Conservation (phyloP, 2,329 filamentous ascomycete species). For the Aspergillus floridensis region DNA sequence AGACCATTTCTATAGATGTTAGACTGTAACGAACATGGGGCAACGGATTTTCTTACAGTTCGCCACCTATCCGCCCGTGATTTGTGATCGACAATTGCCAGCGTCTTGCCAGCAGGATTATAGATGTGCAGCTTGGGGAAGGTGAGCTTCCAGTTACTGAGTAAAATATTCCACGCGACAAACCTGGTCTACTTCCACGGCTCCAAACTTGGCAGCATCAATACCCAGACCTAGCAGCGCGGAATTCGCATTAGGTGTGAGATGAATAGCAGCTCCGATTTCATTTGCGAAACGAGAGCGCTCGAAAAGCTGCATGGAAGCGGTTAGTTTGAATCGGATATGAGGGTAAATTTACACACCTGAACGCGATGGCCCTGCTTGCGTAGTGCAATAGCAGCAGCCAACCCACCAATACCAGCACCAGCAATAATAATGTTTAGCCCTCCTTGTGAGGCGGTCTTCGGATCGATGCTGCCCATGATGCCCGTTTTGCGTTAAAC, state of each 20-base stretch:
- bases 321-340: neutral
- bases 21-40: neutral
- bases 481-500: neutral
- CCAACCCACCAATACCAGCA: constrained; percentile 35
- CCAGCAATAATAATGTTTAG: constrained; percentile 34
- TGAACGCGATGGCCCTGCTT: constrained; percentile 52
- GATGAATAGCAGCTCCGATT: constrained; percentile 60
- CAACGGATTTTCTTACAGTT: constrained; percentile 22
- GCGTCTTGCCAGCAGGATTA: constrained; percentile 35
- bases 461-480: constrained; percentile 19
- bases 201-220: constrained; percentile 40
- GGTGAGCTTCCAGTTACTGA: constrained; percentile 6
- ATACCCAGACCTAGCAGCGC: constrained; percentile 51
- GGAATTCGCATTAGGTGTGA: constrained; percentile 61
- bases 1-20: constrained; percentile 43
- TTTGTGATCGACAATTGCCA: constrained; percentile 24
- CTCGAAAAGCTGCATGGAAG: constrained; percentile 50
- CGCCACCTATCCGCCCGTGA: constrained; percentile 26
- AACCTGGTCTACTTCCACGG: constrained; percentile 35
- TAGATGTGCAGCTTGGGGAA: constrained; percentile 37
- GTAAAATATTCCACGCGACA: neutral
- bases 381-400: constrained; percentile 49
- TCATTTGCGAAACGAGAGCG: constrained; percentile 57
- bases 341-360: constrained; percentile 8
- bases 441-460: constrained; percentile 9